A percentile compares a stretch with the other conserved stretches of the same genome.
Evolutionary conservation across 2,329 filamentous ascomycete species (phyloP).

Genomic region (Alternaria sp.): DNA sequence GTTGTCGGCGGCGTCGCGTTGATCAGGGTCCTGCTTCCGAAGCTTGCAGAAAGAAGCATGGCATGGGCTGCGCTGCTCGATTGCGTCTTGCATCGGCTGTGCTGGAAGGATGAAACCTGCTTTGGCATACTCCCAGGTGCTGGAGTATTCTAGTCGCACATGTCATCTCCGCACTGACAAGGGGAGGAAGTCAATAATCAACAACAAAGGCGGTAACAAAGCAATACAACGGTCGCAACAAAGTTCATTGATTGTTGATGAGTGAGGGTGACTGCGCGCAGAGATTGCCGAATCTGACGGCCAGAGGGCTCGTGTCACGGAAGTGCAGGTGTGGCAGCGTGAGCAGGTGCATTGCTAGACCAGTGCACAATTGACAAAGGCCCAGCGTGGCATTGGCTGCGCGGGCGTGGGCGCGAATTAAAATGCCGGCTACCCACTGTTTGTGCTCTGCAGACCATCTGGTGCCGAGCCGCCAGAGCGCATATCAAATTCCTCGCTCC

Average conservation of each 20-base stretch:
- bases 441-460: constrained; percentile 4
- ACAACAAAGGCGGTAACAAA: background rate
- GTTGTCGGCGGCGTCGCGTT: background rate
- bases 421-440: constrained; percentile 16
- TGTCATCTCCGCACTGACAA: constrained; percentile 11
- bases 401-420: constrained; percentile 16
- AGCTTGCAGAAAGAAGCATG: background rate
- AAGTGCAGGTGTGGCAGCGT: background rate
- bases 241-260: background rate
- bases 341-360: background rate
- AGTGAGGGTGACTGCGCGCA: background rate
- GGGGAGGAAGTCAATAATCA: background rate
- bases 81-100: constrained; percentile 8
- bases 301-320: background rate
- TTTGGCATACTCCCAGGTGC: background rate
- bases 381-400: constrained; percentile 23
- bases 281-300: background rate
- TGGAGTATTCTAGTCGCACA: background rate
- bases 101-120: constrained; percentile 13
- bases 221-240: background rate
- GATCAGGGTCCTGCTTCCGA: constrained; percentile 15
- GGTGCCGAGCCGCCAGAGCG: constrained; percentile 20
- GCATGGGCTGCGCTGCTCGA: background rate
- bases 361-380: constrained; percentile 18
- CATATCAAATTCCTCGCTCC: constrained; percentile 32